Conservation (phyloP, 2,329 filamentous ascomycete species). For the Plenodomus tracheiphilus region DNA sequence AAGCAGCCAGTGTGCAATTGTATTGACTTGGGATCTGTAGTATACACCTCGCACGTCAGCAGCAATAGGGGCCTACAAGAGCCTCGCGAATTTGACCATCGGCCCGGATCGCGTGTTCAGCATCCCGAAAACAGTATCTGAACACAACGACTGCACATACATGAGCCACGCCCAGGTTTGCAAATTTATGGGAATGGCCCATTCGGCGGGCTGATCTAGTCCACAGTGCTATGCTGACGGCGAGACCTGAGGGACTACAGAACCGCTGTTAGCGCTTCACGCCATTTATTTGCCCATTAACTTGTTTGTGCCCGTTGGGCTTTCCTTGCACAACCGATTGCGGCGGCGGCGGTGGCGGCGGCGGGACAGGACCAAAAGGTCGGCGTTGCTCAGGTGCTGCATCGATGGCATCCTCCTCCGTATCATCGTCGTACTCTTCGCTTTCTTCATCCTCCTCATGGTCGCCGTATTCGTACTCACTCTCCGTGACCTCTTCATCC, state of each 20-base stretch:
- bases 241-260: slow-evolving; percentile 10
- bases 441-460: slow-evolving; percentile 48
- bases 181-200: neutral
- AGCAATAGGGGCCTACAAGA: neutral
- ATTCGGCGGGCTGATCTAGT: neutral
- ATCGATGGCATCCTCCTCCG: slow-evolving; percentile 58
- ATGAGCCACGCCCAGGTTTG: too few relatives aligned
- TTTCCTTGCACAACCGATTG: slow-evolving; percentile 37
- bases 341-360: slow-evolving; percentile 36
- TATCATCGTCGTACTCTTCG: slow-evolving; percentile 59
- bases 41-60: neutral
- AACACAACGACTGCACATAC: too few relatives aligned
- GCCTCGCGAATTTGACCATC: too few relatives aligned
- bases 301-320: slow-evolving; percentile 43
- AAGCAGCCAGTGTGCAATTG: neutral
- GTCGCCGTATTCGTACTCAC: slow-evolving; percentile 47
- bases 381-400: slow-evolving; percentile 36
- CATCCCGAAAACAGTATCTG: too few relatives aligned
- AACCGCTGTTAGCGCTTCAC: slow-evolving; percentile 40
- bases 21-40: neutral
- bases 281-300: slow-evolving; percentile 46
- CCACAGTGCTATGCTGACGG: neutral
- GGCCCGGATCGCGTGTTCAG: too few relatives aligned
- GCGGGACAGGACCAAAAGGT: slow-evolving; percentile 42
- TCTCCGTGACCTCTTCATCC: slow-evolving; percentile 58